Conservation (phyloP, 768 basidiomycete species). For the Hericium erinaceus region DNA sequence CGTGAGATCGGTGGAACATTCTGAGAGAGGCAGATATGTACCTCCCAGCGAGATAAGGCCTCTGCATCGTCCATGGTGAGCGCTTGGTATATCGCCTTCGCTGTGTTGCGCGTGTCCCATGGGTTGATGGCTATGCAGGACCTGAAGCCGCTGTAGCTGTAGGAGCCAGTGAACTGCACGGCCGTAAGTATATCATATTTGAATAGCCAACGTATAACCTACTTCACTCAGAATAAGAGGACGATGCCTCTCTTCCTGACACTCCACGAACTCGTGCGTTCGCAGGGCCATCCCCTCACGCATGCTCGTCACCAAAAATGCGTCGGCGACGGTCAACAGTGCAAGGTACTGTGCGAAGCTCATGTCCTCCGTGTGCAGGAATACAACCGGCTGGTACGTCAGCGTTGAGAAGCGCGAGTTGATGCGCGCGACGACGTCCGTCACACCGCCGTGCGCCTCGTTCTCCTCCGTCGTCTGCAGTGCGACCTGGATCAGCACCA, state of each 20-base stretch:
- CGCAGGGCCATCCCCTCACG: slow-evolving; percentile 83
- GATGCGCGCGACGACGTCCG: slow-evolving; percentile 70
- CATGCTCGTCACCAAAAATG: slow-evolving; percentile 76
- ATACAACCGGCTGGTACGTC: slow-evolving; percentile 83
- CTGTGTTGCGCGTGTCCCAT: slow-evolving; percentile 78
- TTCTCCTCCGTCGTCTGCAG: slow-evolving; percentile 74
- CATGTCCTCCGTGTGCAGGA: slow-evolving; percentile 75
- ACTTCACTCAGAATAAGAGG: slow-evolving; percentile 78
- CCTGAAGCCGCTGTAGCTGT: slow-evolving; percentile 79
- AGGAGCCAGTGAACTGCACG: slow-evolving; percentile 74
- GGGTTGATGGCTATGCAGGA: slow-evolving; percentile 84
- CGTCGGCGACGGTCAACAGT: slow-evolving; percentile 72
- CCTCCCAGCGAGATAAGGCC: slow-evolving; percentile 67
- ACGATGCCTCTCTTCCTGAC: slow-evolving; percentile 59
- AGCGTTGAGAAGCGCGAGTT: slow-evolving; percentile 78
- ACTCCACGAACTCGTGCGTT: slow-evolving; percentile 80
- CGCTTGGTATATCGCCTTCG: slow-evolving; percentile 68
- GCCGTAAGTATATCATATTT: neutral
- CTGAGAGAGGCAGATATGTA: slow-evolving; percentile 17
- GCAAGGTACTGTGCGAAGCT: slow-evolving; percentile 84
- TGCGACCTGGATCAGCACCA: slow-evolving; percentile 82
- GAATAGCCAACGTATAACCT: slow-evolving; percentile 11
- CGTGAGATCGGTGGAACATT: neutral
- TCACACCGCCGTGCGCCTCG: slow-evolving; percentile 63
- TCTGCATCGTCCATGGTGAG: slow-evolving; percentile 73